Base-by-base conservation (phyloP, 192 early-diverging fungal species). In the Rhizoclosmatium globosum region DNA sequence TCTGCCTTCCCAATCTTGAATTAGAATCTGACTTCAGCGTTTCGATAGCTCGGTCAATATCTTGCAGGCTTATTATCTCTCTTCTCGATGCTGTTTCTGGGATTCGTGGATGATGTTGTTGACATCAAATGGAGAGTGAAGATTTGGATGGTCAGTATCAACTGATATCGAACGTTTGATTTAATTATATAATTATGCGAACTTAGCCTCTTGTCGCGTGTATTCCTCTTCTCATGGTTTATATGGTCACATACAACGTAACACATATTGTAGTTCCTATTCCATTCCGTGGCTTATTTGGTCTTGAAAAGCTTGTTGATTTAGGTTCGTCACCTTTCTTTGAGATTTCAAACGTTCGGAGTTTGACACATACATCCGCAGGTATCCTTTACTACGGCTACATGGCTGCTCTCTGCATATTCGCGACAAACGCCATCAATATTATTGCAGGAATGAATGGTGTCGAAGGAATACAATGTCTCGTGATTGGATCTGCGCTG, bases 371-470 rank as follows among this genome's bases (percentile, higher is more conserved):
- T 31, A 31, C 31, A 31, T 31, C 31, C 31, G 31, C 72, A 94
- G 94, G 94, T 0, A 46, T 83, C 3, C 82, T 99, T 2, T 99
- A 99, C 86, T 99, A 99, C 85, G 85, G 93, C 15, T 98, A 96
- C 78, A 98, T 99, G 91, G 89, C 88, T 0, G 82, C 93, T 76
- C 87, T 98, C 66, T 89, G 92, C 44, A 93, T 97, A 31, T 99
- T 99, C 81, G 97, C 94, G 69, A 99, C 98, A 9, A 95, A 99
- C 79, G 93, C 95, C 17, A 98, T 99, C 86, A 99, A 99, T 79
- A 98, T 99, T 56, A 84, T 98, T 61, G 98, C 98, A 2, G 98
- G 98, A 21, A 94, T 98, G 77, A 99, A 99, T 84, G 98, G 98
- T 3, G 92, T 99, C 45, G 98, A 99, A 83, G 95, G 93, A 3